Evolutionary conservation across 2,329 filamentous ascomycete genomes (phyloP).

Genomic region (Knufia petricola): DNA sequence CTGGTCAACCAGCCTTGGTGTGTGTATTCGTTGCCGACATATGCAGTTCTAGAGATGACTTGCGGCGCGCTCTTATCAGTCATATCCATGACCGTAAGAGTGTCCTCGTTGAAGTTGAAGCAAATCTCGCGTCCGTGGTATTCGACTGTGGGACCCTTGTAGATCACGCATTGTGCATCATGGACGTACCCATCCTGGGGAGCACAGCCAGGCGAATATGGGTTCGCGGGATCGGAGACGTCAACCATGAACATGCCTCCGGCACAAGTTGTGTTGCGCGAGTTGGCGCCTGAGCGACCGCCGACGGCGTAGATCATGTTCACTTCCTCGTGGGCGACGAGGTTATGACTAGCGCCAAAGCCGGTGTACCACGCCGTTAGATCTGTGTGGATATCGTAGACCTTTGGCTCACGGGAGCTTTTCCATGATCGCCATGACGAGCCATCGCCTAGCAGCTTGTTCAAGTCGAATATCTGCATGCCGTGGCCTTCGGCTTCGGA

Average conservation of each 20-base stretch:
- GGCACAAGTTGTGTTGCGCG: conserved; percentile 13
- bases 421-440: too few relatives aligned
- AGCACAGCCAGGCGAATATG: conserved; percentile 45
- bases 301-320: too few relatives aligned
- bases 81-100: conserved; percentile 19
- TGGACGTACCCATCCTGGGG: conserved; percentile 50
- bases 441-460: conserved; percentile 24
- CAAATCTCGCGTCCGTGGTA: conserved; percentile 46
- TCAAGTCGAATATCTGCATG: conserved; percentile 56
- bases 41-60: conserved; percentile 45
- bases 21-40: conserved; percentile 49
- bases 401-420: too few relatives aligned
- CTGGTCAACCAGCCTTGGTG: conserved; percentile 39
- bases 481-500: conserved; percentile 42
- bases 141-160: conserved; percentile 41
- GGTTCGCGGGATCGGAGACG: conserved; percentile 44
- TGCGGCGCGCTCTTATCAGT: conserved; percentile 10
- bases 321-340: too few relatives aligned
- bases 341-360: too few relatives aligned
- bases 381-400: too few relatives aligned
- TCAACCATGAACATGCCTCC: conserved; percentile 52
- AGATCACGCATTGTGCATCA: conserved; percentile 51
- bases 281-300: too few relatives aligned
- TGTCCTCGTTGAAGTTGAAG: conserved; percentile 44
- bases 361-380: too few relatives aligned